Evolutionary conservation across 2,329 filamentous ascomycete genomes (phyloP).

Genomic region (Helminthosporium solani): DNA sequence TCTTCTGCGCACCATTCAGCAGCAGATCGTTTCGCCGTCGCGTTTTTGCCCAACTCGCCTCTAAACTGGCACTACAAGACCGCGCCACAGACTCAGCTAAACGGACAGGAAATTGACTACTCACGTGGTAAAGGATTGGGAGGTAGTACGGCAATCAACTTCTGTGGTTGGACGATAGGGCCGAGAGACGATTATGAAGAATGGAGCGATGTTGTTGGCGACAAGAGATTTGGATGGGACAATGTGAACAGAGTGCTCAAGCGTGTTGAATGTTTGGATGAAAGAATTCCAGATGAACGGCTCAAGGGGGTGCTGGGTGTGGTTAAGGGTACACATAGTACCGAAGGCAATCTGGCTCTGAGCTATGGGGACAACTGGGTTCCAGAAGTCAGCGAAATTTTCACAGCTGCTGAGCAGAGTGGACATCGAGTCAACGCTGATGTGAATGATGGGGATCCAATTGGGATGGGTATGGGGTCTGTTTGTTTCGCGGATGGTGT

Average conservation of each 20-base stretch:
- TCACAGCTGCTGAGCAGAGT: too few relatives aligned
- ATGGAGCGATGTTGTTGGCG: too few relatives aligned
- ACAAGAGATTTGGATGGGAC: constrained; percentile 26
- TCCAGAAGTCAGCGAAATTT: too few relatives aligned
- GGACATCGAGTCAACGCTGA: too few relatives aligned
- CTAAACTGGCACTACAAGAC: constrained; percentile 29
- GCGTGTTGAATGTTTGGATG: constrained; percentile 16
- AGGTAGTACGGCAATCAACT: constrained; percentile 12
- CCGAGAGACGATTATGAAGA: constrained; percentile 12
- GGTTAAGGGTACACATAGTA: too few relatives aligned
- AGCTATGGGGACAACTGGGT: too few relatives aligned
- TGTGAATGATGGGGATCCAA: too few relatives aligned
- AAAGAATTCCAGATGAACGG: constrained; percentile 5
- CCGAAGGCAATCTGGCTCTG: too few relatives aligned
- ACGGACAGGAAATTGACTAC: constrained; percentile 19
- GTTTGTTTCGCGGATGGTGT: too few relatives aligned
- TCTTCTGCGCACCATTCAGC: constrained; percentile 14
- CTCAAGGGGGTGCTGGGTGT: too few relatives aligned
- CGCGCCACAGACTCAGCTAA: constrained; percentile 17
- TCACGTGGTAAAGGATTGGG: constrained; percentile 23
- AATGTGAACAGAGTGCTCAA: constrained; percentile 19
- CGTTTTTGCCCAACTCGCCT: constrained; percentile 25
- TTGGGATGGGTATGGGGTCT: too few relatives aligned
- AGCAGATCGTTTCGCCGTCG: constrained; percentile 12
- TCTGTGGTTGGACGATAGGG: constrained; percentile 16